phyloP scores from a whole-genome alignment of 2,329 filamentous ascomycete genomes.

The Fusarium bactridioides region DNA sequence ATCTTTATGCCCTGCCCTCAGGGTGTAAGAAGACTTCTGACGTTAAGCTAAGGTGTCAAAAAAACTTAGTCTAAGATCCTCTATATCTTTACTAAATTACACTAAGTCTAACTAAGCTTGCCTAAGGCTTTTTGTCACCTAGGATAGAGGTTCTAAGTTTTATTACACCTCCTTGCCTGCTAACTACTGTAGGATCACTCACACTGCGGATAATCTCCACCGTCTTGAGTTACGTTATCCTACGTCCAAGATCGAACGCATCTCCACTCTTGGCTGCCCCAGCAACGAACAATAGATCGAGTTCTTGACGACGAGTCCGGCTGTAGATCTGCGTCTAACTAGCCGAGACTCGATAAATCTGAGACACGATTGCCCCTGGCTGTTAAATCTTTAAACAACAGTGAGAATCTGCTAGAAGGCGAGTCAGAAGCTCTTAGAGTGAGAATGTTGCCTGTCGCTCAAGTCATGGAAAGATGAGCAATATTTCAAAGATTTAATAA shows the following conservation, averaged over 20 bases:
- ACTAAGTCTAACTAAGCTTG: too few relatives aligned
- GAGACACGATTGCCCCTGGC: slow-evolving; percentile 7
- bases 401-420: neutral
- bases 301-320: neutral
- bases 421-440: neutral
- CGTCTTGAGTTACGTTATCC: neutral
- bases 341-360: slow-evolving; percentile 16
- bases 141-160: too few relatives aligned
- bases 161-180: neutral
- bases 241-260: neutral
- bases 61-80: too few relatives aligned
- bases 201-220: neutral
- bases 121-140: too few relatives aligned
- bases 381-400: neutral
- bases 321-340: slow-evolving; percentile 10
- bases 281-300: slow-evolving; percentile 12
- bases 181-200: neutral
- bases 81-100: too few relatives aligned
- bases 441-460: neutral
- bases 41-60: too few relatives aligned
- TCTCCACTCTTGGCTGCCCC: slow-evolving; percentile 10
- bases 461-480: neutral
- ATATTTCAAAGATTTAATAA: slow-evolving; percentile 5
- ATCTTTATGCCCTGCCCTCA: neutral
- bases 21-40: too few relatives aligned